Evolutionary conservation across 2,329 filamentous ascomycete genomes (phyloP).

Genomic region (Penicillium sp.): DNA sequence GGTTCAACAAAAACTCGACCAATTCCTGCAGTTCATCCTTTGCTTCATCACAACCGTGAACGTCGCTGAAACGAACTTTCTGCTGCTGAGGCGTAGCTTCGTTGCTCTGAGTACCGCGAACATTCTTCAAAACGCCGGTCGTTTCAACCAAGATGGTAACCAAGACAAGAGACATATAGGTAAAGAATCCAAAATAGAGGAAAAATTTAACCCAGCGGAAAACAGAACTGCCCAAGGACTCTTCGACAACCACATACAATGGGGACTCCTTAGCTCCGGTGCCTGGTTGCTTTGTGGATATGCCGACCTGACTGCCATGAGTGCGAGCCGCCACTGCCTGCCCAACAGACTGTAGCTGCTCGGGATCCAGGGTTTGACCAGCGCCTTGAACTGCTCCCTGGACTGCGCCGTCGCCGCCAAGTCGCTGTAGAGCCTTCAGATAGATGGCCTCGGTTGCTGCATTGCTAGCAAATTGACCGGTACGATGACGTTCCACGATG

Average conservation of each 20-base stretch:
- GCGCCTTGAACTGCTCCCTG: conserved; percentile 17
- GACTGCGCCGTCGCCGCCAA: conserved; percentile 45
- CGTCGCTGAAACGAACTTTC: conserved; percentile 84
- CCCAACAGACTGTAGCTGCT: conserved; percentile 72
- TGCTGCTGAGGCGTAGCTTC: conserved; percentile 93
- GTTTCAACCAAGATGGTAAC: conserved; percentile 80
- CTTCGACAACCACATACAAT: conserved; percentile 94
- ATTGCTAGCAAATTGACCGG: conserved; percentile 79
- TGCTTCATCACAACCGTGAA: conserved; percentile 95
- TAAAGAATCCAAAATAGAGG: conserved; percentile 70
- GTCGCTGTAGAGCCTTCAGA: conserved; percentile 64
- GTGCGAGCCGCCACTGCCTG: conserved; percentile 74
- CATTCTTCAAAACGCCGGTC: conserved; percentile 73
- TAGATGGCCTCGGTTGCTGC: conserved; percentile 74
- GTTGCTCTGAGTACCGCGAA: conserved; percentile 65
- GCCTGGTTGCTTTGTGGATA: conserved; percentile 46
- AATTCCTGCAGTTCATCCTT: conserved; percentile 97
- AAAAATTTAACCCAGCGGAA: conserved; percentile 93
- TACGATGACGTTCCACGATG: conserved; percentile 83
- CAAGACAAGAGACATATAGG: conserved; percentile 73
- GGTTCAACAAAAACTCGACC: conserved; percentile 91
- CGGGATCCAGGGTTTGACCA: conserved; percentile 46
- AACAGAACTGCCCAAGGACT: conserved; percentile 71
- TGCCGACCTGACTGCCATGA: conserved; percentile 61
- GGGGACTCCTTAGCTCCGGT: conserved; percentile 75